Evolutionary conservation across 2,329 filamentous ascomycete species (phyloP), one percentile per base, ranked within the genome.

Genomic region (Mariannaea elegans): DNA sequence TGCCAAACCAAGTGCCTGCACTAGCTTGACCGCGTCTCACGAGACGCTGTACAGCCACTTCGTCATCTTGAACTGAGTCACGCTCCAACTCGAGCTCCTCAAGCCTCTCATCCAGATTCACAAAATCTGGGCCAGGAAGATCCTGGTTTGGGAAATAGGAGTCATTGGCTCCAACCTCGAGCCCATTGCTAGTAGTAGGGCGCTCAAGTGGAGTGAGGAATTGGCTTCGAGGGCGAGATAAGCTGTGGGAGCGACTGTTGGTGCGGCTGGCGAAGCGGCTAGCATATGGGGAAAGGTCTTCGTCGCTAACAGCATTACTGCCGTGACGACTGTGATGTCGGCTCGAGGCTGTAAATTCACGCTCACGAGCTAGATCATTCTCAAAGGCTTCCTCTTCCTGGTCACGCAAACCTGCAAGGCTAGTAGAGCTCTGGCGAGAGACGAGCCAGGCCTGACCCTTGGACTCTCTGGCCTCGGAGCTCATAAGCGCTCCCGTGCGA

Each of bases 381-480:
- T 86, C 82, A 59, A 84, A 79, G 10, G 78, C 81, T 60, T 83
- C 82, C 36, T 86, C 83, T 4, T 85, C 84, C 3, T 78, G 77
- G 31, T 85, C 81, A 7, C 76, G 78, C 70, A 82, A 74, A 21
- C 80, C 84, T 1, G 81, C 76, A 16, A 90, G 79, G 69, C 84
- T 88, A 8, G 87, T 90, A 2, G 87, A 89, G 71, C 86, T 89
- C 54, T 84, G 85, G 45, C 87, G 81, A 21, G 87, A 86, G n/a
- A 85, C 79, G 18, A 91, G 82, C 89, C 89, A 91, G 13, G 84
- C 78, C 73, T 91, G 88, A 13, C 89, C 89, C 74, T 90, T 90
- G 68, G 80, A 87, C 71, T 91, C 88, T 56, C 88, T 80, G 16
- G 87, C 80, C 71, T 88, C 86, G 50, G 82, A 83, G 56, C 84